Evolutionary conservation across 2,329 filamentous ascomycete species (phyloP), one percentile per base, ranked within the genome.

Genomic region (Epichloe typhina): DNA sequence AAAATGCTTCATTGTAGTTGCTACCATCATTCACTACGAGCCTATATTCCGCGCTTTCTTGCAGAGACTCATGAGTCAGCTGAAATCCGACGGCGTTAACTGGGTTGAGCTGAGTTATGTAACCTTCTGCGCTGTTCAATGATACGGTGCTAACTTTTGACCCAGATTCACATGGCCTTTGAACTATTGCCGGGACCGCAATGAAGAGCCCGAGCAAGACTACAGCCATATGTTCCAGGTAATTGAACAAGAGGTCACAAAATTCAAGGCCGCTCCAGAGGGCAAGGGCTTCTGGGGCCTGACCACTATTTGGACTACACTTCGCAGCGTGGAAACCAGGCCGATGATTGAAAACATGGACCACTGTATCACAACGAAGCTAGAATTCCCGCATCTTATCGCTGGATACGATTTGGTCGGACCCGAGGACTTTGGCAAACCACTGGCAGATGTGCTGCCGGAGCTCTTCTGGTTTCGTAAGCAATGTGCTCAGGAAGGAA

Each of bases 391-490:
- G 0, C 74, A 89, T 47, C 73, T 94, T 7, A 80, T 96, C 58
- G 82, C 85, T 26, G 91, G 91, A 11, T 96, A 88, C 66, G 91
- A 97, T 66, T 70, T 96, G 9, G 89, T 95, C 5, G 90, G 88
- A 0, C 86, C 91, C 65, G 91, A 96, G 70, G 86, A 94, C 61
- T 65, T 76, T 1, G 90, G 89, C 1, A 79, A 86, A 12, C 76
- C 88, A 0, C 77, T 96, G 26, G 74, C 77, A 33, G 86, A 93
- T 57, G 70, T 95, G 3, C 76, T 91, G 0, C 89, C 90, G 0
- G 81, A 95, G 61, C 72, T 97, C 0, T 91, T 96, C 66, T 96
- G 88, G 88, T 96, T 97, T 75, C 83, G 83, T 56, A 90, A 91
- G 66, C 80, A 84, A 59, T 96, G 89, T 64, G 78, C 80, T 0